Evolutionary conservation across 139 green algal species (phyloP), one percentile per base, ranked within the genome.

Genomic region (Asterochloris erici): DNA sequence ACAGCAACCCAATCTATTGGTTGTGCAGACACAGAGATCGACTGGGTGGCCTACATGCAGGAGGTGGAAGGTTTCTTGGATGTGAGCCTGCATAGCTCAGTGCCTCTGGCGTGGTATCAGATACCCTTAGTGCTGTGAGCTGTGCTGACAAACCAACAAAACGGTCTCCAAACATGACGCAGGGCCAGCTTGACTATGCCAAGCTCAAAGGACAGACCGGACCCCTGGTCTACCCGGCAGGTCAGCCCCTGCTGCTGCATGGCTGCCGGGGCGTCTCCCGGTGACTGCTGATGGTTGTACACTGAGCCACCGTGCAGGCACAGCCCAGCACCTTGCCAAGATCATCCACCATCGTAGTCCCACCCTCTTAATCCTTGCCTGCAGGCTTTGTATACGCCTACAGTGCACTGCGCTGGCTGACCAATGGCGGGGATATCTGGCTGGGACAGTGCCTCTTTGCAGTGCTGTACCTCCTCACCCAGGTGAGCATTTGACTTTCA

Each of bases 171-270:
- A 24, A 68, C 54, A 0, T 88, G 85, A 12, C 86, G 64, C 83
- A 89, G 68, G 94, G 94, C 14, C 92, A 98, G 86, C 81, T 86
- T 14, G 91, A 98, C 88, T 98, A 98, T 84, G 62, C 61, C 14
- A 79, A 93, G 27, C 71, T 98, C 10, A 66, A 84, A 0, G 94
- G 94, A 12, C 88, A 90, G 71, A 98, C 94, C 11, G 94, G 94
- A 0, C 94, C 94, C 4, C 85, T 96, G 68, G 94, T 98, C 28
- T 98, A 98, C 87, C 94, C 94, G 11, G 94, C 93, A 14, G 94
- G 94, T 14, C 94, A 92, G 81, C 66, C 10, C 19, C 66, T 71
- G 66, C 38, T 54, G 38, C 38, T 54, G 38, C 38, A 54, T 54
- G 38, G 38, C 38, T 6, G 38, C 38, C 38, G 6, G 38, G 38